These are phyloP conservation scores for Pythium grandisporangium DNA, from an alignment of 352 stramenopile species.

Conservation along the genomic window DNA sequence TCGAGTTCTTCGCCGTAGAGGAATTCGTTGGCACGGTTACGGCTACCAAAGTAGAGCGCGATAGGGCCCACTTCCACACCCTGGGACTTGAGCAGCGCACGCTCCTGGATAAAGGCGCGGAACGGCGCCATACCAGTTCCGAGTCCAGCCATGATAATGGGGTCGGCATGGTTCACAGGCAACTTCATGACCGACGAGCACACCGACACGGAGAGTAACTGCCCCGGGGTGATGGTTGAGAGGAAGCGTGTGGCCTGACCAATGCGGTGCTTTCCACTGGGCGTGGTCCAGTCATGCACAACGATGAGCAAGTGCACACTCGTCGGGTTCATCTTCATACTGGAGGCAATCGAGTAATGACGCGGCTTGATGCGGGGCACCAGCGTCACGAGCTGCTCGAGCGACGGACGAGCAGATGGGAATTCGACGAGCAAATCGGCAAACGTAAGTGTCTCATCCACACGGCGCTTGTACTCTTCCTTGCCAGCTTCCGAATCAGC, in stretches of 20 bases:
- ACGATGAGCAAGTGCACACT: slow-evolving; percentile 83
- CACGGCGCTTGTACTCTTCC: slow-evolving; percentile 72
- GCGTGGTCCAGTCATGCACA: slow-evolving; percentile 82
- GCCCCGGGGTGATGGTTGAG: slow-evolving; percentile 26
- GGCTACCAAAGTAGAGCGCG: slow-evolving; percentile 94
- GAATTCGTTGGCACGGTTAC: slow-evolving; percentile 90
- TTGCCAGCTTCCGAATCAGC: slow-evolving; percentile 75
- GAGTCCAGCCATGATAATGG: slow-evolving; percentile 82
- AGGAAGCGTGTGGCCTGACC: slow-evolving; percentile 63
- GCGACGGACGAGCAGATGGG: slow-evolving; percentile 45
- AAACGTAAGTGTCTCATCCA: slow-evolving; percentile 73
- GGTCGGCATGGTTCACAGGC: slow-evolving; percentile 46
- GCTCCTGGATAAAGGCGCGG: slow-evolving; percentile 87
- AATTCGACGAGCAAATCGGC: slow-evolving; percentile 73
- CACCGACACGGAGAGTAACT: slow-evolving; percentile 55
- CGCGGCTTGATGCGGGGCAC: slow-evolving; percentile 80
- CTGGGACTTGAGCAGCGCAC: slow-evolving; percentile 56
- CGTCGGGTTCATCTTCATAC: slow-evolving; percentile 77
- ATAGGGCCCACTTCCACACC: slow-evolving; percentile 65
- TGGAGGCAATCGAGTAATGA: slow-evolving; percentile 90
- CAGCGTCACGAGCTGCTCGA: slow-evolving; percentile 54
- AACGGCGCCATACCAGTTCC: slow-evolving; percentile 87
- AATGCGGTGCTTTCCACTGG: slow-evolving; percentile 50
- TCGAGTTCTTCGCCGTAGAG: slow-evolving; percentile 92
- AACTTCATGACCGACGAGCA: slow-evolving; percentile 78